Percentiles rank a stretch among this genome's conserved stretches.
Conservation (phyloP, 768 basidiomycete species). For the Collybia sordida region DNA sequence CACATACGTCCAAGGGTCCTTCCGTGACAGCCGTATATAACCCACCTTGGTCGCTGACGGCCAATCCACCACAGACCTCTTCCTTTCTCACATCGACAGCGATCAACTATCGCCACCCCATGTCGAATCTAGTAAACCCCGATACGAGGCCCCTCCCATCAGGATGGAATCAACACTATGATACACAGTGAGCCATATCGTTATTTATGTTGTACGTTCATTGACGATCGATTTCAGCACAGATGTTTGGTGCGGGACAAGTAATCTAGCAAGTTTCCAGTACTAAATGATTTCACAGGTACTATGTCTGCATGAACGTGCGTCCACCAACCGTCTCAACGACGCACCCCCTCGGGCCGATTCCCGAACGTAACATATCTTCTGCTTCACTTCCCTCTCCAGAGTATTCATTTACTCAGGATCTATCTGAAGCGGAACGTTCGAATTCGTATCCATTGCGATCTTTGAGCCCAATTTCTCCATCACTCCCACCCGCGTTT, state of each 20-base stretch:
- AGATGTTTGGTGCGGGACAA: not conserved
- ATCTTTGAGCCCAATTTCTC: not conserved
- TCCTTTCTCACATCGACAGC: not conserved
- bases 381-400: too few species aligned
- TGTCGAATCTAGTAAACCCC: conserved; percentile 13
- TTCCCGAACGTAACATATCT: not conserved
- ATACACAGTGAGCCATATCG: conserved; percentile 13
- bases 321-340: conserved; percentile 11
- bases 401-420: too few species aligned
- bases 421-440: too few species aligned
- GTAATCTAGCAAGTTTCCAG: not conserved
- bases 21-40: too few species aligned
- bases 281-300: conserved; percentile 9
- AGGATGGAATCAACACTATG: conserved; percentile 19
- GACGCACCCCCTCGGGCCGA: conserved; percentile 14
- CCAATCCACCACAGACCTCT: not conserved
- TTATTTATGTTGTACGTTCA: not conserved
- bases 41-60: not conserved
- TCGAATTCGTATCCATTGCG: not conserved
- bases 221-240: not conserved
- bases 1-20: too few species aligned
- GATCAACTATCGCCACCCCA: not conserved
- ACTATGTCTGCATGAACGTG: conserved; percentile 13
- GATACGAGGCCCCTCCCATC: conserved; percentile 16
- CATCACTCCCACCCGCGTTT: not conserved